Conservation (phyloP, 495 filamentous ascomycete species). For the Corynascus novoguineensis region DNA sequence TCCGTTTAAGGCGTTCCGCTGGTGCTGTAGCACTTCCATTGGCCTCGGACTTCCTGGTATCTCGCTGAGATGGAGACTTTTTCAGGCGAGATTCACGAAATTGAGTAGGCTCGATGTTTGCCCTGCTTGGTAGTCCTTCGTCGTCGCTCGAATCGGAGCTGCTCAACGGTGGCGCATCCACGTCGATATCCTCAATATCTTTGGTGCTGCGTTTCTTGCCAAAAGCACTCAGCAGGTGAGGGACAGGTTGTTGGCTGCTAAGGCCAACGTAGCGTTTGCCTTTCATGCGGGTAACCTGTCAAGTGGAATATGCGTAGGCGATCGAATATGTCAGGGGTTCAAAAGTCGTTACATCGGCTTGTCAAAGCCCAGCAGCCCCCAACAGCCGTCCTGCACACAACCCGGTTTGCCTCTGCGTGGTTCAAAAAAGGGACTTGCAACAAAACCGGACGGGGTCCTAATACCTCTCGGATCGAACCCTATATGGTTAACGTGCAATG, state of each 20-base stretch:
- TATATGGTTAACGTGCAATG: too few species aligned
- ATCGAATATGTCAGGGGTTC: background rate
- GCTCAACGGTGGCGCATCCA: slow-evolving; percentile 18
- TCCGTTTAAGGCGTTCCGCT: background rate
- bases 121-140: slow-evolving; percentile 4
- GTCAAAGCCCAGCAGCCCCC: too few species aligned
- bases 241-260: slow-evolving; percentile 9
- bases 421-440: too few species aligned
- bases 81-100: background rate
- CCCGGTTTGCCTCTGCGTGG: too few species aligned
- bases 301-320: too few species aligned
- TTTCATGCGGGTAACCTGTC: background rate
- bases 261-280: slow-evolving; percentile 8
- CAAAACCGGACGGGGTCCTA: too few species aligned
- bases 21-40: background rate
- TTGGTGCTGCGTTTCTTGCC: background rate
- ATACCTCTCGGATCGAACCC: too few species aligned
- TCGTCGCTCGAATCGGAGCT: slow-evolving; percentile 9
- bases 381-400: too few species aligned
- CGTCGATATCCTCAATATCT: background rate
- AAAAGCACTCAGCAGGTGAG: background rate
- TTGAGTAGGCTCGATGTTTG: background rate
- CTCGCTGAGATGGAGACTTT: background rate
- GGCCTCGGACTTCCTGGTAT: background rate
- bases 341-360: too few species aligned